Conservation (phyloP, 331 rosid species). For the Stylosanthes scabra region DNA sequence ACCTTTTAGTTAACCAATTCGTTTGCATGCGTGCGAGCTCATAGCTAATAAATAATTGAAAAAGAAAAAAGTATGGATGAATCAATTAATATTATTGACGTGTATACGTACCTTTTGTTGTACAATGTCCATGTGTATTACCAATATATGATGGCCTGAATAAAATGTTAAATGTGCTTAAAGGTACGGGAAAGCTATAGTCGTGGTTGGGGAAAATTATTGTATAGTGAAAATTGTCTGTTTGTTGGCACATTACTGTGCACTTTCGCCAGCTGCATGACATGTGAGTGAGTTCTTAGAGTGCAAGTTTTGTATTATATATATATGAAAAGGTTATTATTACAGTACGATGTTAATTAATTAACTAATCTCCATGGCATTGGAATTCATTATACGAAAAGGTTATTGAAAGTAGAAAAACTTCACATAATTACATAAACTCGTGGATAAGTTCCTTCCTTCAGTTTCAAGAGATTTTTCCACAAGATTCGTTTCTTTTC, state of each 20-base stretch:
- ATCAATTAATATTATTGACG: background rate
- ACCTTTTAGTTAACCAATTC: background rate
- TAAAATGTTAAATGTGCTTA: constrained; percentile 21
- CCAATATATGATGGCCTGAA: background rate
- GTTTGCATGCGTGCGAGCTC: background rate
- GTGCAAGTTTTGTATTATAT: constrained; percentile 40
- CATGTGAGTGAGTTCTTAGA: constrained; percentile 36
- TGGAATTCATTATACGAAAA: constrained; percentile 27
- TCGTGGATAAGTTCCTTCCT: constrained; percentile 44
- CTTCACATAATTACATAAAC: constrained; percentile 1
- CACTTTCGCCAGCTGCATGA: constrained; percentile 46
- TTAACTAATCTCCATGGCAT: no score
- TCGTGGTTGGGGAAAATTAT: constrained; percentile 17
- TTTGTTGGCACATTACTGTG: constrained; percentile 11
- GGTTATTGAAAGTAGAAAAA: constrained; percentile 6
- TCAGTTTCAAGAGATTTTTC: constrained; percentile 53
- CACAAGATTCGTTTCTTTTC: constrained; percentile 29
- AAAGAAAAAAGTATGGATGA: background rate
- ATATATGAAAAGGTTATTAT: background rate
- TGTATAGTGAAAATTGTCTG: background rate
- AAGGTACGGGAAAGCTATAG: constrained; percentile 21
- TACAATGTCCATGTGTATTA: background rate
- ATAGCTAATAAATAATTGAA: background rate
- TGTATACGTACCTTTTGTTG: background rate
- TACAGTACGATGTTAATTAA: background rate